Evolutionary conservation across 108 stramenopile species (phyloP).

Genomic region (Poteriospumella lacustris): DNA sequence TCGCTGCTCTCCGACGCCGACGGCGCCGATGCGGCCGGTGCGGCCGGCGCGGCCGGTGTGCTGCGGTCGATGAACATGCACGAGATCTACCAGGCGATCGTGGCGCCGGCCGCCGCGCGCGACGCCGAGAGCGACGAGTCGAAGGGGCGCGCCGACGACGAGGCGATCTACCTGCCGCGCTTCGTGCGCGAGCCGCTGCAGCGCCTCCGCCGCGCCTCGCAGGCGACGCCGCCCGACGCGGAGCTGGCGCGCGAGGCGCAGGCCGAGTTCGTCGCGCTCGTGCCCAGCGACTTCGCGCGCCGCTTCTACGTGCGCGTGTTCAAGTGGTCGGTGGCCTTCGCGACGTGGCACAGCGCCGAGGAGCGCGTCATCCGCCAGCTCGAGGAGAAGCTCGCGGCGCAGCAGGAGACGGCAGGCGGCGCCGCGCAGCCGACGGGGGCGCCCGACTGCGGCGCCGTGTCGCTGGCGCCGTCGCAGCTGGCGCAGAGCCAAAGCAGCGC

Average conservation of each 20-base stretch:
- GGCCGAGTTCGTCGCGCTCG: slow-evolving; percentile 16
- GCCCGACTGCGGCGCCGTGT: too few relatives aligned
- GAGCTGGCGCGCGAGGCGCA: background rate
- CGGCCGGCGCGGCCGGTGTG: too few relatives aligned
- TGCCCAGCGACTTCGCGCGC: background rate
- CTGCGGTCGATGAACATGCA: too few relatives aligned
- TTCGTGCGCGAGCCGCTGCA: background rate
- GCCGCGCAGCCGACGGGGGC: too few relatives aligned
- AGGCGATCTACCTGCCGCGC: slow-evolving; percentile 18
- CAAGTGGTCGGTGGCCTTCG: slow-evolving; percentile 24
- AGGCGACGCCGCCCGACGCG: background rate
- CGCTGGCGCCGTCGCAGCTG: too few relatives aligned
- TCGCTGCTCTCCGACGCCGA: background rate
- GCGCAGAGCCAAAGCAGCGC: too few relatives aligned
- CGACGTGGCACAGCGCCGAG: background rate
- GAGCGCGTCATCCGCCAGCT: background rate
- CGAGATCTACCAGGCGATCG: background rate
- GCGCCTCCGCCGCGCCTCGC: background rate
- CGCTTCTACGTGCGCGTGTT: slow-evolving; percentile 13
- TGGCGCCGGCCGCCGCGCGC: too few relatives aligned
- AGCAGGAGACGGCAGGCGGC: too few relatives aligned
- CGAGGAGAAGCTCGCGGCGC: background rate
- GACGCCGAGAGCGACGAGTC: too few relatives aligned
- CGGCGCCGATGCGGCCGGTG: background rate
- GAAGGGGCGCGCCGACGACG: background rate